phyloP scores from a whole-genome alignment of 306 rosid genomes.

The Malus fusca region DNA sequence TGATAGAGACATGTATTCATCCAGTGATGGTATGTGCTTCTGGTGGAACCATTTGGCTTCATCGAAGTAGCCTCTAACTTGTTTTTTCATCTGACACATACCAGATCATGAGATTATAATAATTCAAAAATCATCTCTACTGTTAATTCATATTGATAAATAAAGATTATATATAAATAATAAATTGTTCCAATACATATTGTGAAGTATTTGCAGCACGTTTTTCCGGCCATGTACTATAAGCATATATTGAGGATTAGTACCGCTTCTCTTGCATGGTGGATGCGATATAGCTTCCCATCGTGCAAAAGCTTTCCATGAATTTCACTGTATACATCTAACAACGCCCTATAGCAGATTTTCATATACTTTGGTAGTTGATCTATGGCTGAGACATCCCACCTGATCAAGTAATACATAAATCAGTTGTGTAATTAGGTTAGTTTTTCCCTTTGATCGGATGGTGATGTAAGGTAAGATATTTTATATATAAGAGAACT shows the following conservation, averaged over 20 bases:
- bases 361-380: neutral
- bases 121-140: no score
- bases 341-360: neutral
- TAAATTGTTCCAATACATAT: no score
- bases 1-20: conserved; percentile 16
- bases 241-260: neutral
- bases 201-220: no score
- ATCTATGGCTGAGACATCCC: neutral
- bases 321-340: neutral
- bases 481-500: no score
- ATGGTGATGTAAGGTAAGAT: no score
- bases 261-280: neutral
- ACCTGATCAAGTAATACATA: neutral
- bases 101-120: neutral
- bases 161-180: no score
- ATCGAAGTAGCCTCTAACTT: conserved; percentile 5
- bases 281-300: neutral
- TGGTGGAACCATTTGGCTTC: conserved; percentile 32
- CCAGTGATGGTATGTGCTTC: conserved; percentile 17
- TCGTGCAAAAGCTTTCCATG: neutral
- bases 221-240: no score
- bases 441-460: no score
- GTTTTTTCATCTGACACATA: conserved; percentile 11
- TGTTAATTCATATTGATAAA: no score
- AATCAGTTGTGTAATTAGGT: no score